phyloP scores from a whole-genome alignment of 2,329 filamentous ascomycete genomes.

The Cladosporium sp. region DNA sequence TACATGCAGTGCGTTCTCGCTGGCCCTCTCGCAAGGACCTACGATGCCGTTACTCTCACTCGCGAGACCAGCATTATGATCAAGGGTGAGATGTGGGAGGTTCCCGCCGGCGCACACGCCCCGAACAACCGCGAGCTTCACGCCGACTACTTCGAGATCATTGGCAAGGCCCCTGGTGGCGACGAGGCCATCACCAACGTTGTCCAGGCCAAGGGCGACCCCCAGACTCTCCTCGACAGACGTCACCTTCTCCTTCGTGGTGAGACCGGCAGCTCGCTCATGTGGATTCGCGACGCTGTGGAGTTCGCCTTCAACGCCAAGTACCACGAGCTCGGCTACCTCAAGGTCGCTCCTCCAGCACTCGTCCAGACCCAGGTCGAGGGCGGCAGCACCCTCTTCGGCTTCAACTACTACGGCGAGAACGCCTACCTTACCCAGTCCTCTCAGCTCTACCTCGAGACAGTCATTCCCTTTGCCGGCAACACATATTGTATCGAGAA shows the following conservation, averaged over 20 bases:
- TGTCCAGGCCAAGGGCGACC: slow-evolving; percentile 66
- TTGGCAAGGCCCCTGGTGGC: slow-evolving; percentile 74
- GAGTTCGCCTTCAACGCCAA: slow-evolving; percentile 77
- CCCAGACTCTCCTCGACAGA: slow-evolving; percentile 74
- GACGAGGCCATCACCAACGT: slow-evolving; percentile 90
- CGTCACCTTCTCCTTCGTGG: slow-evolving; percentile 83
- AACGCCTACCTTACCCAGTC: slow-evolving; percentile 94
- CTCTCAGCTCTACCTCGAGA: slow-evolving; percentile 96
- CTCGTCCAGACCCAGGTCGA: slow-evolving; percentile 96
- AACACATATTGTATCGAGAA: slow-evolving; percentile 98
- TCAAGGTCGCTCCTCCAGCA: slow-evolving; percentile 84
- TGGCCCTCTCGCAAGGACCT: slow-evolving; percentile 84
- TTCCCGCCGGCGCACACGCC: slow-evolving; percentile 74
- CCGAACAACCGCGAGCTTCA: slow-evolving; percentile 85
- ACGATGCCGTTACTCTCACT: slow-evolving; percentile 82
- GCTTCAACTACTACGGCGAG: slow-evolving; percentile 85
- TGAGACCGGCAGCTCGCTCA: slow-evolving; percentile 78
- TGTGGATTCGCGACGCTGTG: slow-evolving; percentile 81
- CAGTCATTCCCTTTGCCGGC: slow-evolving; percentile 82
- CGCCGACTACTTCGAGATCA: slow-evolving; percentile 83
- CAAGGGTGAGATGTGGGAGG: slow-evolving; percentile 77
- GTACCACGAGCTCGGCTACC: slow-evolving; percentile 74
- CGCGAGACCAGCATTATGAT: slow-evolving; percentile 85
- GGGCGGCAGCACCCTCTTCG: slow-evolving; percentile 87
- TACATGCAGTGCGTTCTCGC: slow-evolving; percentile 81